phyloP scores from a whole-genome alignment of 1,139 yeast genomes.

The Yamadazyma songkhlaensis region DNA sequence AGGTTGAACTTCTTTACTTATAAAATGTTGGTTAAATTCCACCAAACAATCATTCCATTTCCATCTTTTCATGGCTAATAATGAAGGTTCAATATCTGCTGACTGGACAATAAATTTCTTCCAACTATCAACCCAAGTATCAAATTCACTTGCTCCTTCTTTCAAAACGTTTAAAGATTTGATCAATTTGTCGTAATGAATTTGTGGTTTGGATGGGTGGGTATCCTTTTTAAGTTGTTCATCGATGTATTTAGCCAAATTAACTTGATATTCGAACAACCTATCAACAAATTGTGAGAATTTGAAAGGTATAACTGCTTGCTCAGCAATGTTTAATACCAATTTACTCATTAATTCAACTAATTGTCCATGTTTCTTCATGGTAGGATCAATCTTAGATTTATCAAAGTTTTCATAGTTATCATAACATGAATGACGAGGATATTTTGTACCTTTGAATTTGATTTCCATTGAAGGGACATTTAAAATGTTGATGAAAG shows the following conservation, averaged over 20 bases:
- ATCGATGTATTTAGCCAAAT: constrained; percentile 32
- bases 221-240: constrained; percentile 10
- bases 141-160: constrained; percentile 24
- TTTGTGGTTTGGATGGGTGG: constrained; percentile 17
- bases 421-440: constrained; percentile 67
- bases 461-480: constrained; percentile 67
- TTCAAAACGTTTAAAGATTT: constrained; percentile 23
- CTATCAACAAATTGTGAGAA: constrained; percentile 46
- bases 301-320: constrained; percentile 74
- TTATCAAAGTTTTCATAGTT: constrained; percentile 54
- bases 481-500: constrained; percentile 63
- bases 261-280: constrained; percentile 44
- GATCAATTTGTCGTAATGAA: constrained; percentile 28
- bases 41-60: constrained; percentile 72
- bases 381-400: constrained; percentile 49
- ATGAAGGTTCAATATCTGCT: constrained; percentile 61
- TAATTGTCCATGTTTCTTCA: constrained; percentile 56
- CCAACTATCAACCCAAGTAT: constrained; percentile 58
- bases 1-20: constrained; percentile 42
- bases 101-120: constrained; percentile 29
- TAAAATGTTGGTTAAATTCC: constrained; percentile 53
- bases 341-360: constrained; percentile 57
- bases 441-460: constrained; percentile 45
- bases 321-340: constrained; percentile 59
- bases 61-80: constrained; percentile 70